These are phyloP conservation scores for Aspergillus asperescens DNA, from an alignment of 495 filamentous ascomycete genomes.

Conservation along the genomic window DNA sequence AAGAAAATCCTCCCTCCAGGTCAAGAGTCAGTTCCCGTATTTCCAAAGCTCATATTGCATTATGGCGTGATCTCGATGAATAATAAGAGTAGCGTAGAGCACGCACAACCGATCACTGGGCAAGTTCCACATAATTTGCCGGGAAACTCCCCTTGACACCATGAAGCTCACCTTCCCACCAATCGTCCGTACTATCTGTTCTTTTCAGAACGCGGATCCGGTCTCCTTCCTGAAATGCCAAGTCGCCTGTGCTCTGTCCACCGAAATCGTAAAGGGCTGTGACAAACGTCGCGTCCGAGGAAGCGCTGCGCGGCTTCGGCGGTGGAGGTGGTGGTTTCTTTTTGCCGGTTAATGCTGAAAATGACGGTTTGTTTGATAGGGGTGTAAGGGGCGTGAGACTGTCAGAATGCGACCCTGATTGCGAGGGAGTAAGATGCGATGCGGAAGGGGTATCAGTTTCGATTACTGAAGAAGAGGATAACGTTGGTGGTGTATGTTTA, in stretches of 20 bases:
- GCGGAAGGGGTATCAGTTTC: not conserved
- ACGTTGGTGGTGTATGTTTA: not conserved
- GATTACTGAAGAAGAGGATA: not conserved
- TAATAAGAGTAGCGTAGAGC: not conserved
- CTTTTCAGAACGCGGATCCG: constrained; percentile 77
- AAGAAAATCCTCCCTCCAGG: too few relatives aligned
- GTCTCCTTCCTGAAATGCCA: constrained; percentile 80
- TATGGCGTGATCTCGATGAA: not conserved
- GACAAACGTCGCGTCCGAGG: constrained; percentile 49
- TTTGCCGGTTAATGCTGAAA: constrained; percentile 26
- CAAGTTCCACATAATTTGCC: constrained; percentile 69
- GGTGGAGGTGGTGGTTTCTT: constrained; percentile 69
- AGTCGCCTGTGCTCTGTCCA: constrained; percentile 66
- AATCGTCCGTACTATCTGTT: constrained; percentile 83
- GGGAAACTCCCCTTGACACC: constrained; percentile 78
- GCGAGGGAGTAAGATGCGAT: not conserved
- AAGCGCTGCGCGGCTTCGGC: constrained; percentile 40
- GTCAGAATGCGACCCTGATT: constrained; percentile 29
- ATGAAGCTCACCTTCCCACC: constrained; percentile 87
- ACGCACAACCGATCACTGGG: not conserved
- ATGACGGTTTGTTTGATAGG: constrained; percentile 16
- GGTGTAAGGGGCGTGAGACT: constrained; percentile 17
- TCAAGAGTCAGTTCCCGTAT: too few relatives aligned
- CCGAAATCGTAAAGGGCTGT: constrained; percentile 77
- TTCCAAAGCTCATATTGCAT: too few relatives aligned